Evolutionary conservation across 2,329 filamentous ascomycete genomes (phyloP), one percentile per base, ranked within the genome.

Genomic region (Cytospora piceae): DNA sequence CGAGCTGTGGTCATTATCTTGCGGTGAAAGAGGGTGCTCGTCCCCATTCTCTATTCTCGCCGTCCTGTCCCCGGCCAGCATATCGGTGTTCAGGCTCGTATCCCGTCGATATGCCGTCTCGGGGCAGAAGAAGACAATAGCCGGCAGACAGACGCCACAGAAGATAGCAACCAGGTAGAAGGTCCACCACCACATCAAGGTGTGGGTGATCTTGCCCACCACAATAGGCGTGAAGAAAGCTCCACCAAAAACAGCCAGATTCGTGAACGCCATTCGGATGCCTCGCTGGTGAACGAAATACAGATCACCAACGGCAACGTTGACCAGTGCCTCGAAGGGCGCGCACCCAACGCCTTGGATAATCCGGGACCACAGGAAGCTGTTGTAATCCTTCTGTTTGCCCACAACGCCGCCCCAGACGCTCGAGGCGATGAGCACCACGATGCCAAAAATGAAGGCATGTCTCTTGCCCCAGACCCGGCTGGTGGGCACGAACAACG

Each of bases 391-490:
- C 49, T 81, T 82, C 32, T 42, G 59, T 14, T 57, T 29, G 14
- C 85, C 84, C 42, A 86, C 87, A 0, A 84, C 86, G 34, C 92
- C 92, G 29, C 87, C 93, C 94, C 94, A 97, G 8, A 85, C 86
- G 70, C 88, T 91, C 65, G 90, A 90, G 53, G 85, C 81, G 52
- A 96, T 84, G 71, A 96, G 83, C 65, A 96, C 83, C 57, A 91
- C 69, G 55, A 89, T 88, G 9, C 93, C 93, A 2, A 96, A 72
- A 31, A 97, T 78, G 75, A 96, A 97, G 20, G 93, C 80, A 79
- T 97, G 94, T 51, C 94, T 85, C 78, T 97, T 97, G 49, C 94
- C 94, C 91, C 92, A 97, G 69, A 97, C 90, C 65, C 94, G 87
- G 24, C 92, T 93, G 0, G 90, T 92, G 0, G 94, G 92, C 3